Conservation (phyloP, 129 eudicot species). For the Sambucus nigra region DNA sequence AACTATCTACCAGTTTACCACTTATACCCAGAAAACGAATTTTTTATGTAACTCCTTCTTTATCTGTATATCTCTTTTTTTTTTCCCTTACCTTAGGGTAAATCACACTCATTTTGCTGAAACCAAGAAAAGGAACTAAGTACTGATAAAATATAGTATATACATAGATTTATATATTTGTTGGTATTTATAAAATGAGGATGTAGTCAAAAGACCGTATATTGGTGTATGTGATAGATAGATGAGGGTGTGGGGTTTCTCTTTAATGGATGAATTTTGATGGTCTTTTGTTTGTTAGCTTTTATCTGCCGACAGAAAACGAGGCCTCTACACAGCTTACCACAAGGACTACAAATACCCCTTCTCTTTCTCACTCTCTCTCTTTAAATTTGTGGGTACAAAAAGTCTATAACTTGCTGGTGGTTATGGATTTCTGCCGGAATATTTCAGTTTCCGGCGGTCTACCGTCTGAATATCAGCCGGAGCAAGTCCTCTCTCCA, state of each 20-base stretch:
- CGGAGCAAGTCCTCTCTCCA: slow-evolving; percentile 27
- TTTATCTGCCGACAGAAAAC: slow-evolving; percentile 41
- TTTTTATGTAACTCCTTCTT: not conserved
- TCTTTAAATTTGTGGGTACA: not conserved
- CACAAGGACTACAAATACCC: not conserved
- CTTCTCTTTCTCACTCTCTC: not conserved
- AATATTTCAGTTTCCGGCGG: slow-evolving; percentile 30
- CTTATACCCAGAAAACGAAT: not conserved
- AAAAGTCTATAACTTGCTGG: not conserved
- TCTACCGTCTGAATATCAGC: slow-evolving; percentile 27
- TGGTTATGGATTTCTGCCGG: slow-evolving; percentile 38
- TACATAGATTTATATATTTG: not conserved
- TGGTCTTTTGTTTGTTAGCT: slow-evolving; percentile 12
- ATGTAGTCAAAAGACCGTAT: not conserved
- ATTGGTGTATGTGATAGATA: not conserved
- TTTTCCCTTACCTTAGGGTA: not conserved
- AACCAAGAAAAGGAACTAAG: not conserved
- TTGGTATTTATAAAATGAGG: not conserved
- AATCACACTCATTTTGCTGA: not conserved
- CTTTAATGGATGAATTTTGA: slow-evolving; percentile 19
- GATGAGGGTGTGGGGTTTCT: slow-evolving; percentile 17
- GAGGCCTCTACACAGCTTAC: not conserved
- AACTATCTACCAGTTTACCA: not conserved
- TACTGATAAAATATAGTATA: not conserved
- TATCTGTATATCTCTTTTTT: not conserved